phyloP scores from a whole-genome alignment of 257 asterid species.

The Solanum ossicruentum region DNA sequence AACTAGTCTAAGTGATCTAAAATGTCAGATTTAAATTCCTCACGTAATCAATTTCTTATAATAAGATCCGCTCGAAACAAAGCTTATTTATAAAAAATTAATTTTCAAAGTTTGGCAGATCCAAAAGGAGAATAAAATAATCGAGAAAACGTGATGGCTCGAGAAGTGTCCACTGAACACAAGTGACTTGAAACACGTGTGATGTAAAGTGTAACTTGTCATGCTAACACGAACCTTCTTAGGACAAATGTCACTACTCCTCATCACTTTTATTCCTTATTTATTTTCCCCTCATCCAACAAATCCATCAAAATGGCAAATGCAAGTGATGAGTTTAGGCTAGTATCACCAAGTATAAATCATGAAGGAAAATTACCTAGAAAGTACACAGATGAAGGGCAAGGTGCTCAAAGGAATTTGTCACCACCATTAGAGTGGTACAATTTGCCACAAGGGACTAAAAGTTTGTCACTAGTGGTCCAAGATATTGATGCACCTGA shows the following conservation, averaged over 20 bases:
- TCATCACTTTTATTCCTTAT: not conserved
- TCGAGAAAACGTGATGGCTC: not conserved
- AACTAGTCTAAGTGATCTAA: too few species aligned
- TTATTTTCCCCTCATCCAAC: not conserved
- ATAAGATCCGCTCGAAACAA: too few species aligned
- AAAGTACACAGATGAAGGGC: slow-evolving; percentile 73
- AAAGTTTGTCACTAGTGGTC: slow-evolving; percentile 48
- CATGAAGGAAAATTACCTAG: slow-evolving; percentile 59
- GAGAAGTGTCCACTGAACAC: not conserved
- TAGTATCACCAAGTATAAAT: slow-evolving; percentile 30
- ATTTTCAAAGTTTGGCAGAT: not conserved
- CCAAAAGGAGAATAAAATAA: not conserved
- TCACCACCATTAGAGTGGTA: slow-evolving; percentile 88
- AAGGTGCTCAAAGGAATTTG: slow-evolving; percentile 48
- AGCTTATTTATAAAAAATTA: too few species aligned
- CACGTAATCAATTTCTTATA: too few species aligned
- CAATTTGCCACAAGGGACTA: slow-evolving; percentile 55
- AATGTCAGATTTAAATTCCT: too few species aligned
- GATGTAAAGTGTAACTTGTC: not conserved
- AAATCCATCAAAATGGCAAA: slow-evolving; percentile 26
- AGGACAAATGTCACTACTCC: slow-evolving; percentile 8
- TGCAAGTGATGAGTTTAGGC: slow-evolving; percentile 52
- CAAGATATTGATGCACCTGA: slow-evolving; percentile 79
- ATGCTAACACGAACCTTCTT: slow-evolving; percentile 13
- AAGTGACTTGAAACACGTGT: not conserved